Conservation (phyloP, 2,329 filamentous ascomycete genomes). For the Scortechinia acanthostroma region DNA sequence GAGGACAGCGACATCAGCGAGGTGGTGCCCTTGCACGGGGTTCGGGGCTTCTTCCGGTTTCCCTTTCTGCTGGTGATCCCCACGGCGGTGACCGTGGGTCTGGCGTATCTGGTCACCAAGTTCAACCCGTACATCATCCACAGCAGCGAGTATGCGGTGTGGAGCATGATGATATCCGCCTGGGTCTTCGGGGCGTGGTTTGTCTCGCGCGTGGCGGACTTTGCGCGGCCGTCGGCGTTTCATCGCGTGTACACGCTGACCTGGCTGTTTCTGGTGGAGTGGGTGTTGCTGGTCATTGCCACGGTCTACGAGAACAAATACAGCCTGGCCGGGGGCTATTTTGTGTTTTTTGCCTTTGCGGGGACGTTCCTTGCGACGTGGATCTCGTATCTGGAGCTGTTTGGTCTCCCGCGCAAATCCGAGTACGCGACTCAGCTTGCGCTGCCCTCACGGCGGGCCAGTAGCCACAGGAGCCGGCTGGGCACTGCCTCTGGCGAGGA, state of each 20-base stretch:
- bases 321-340: background rate
- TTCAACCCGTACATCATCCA: constrained; percentile 88
- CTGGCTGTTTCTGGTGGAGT: constrained; percentile 76
- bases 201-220: constrained; percentile 70
- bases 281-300: constrained; percentile 63
- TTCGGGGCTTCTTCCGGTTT: constrained; percentile 74
- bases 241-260: constrained; percentile 74
- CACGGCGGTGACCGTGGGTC: constrained; percentile 59
- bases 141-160: constrained; percentile 79
- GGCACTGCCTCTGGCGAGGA: constrained; percentile 2
- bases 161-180: constrained; percentile 77
- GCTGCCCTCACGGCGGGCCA: background rate
- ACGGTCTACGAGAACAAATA: constrained; percentile 64
- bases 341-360: constrained; percentile 53
- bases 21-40: constrained; percentile 45
- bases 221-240: constrained; percentile 76
- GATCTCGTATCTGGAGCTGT: constrained; percentile 74
- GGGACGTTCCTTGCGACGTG: constrained; percentile 59
- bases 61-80: constrained; percentile 69
- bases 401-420: constrained; percentile 66
- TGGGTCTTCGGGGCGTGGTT: constrained; percentile 82
- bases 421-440: constrained; percentile 37
- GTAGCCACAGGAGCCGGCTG: constrained; percentile 8
- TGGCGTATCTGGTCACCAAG: constrained; percentile 71
- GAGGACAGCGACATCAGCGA: too few species aligned